These are phyloP conservation scores for Peterozyma toletana DNA, from an alignment of 805 yeast species.

Conservation along the genomic window DNA sequence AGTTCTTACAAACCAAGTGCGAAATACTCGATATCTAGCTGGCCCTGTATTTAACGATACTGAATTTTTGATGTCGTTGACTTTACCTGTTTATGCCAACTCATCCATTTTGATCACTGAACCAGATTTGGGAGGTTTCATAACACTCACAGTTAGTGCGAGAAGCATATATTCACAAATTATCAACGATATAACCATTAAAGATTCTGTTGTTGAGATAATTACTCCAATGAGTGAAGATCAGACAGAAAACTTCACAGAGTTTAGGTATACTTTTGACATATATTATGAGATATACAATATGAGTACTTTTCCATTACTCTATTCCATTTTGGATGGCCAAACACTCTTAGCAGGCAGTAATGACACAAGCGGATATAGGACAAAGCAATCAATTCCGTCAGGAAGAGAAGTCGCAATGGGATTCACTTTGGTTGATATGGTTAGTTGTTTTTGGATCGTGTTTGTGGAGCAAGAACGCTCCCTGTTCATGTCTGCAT, in stretches of 20 bases:
- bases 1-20: constrained; percentile 34
- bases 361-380: constrained; percentile 32
- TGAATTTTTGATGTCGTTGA: constrained; percentile 59
- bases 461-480: constrained; percentile 63
- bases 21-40: constrained; percentile 25
- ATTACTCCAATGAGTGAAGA: constrained; percentile 8
- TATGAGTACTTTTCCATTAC: constrained; percentile 20
- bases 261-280: constrained; percentile 35
- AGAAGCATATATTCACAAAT: constrained; percentile 33
- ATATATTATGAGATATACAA: constrained; percentile 18
- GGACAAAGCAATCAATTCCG: constrained; percentile 28
- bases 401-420: constrained; percentile 37
- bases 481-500: constrained; percentile 53
- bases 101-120: constrained; percentile 58
- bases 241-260: constrained; percentile 19
- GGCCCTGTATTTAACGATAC: constrained; percentile 56
- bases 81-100: constrained; percentile 69
- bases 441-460: constrained; percentile 54
- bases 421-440: constrained; percentile 44
- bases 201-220: constrained; percentile 11
- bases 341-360: neutral
- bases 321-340: constrained; percentile 22
- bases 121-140: constrained; percentile 61
- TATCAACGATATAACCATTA: constrained; percentile 27
- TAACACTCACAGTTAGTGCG: constrained; percentile 51